Evolutionary conservation across 805 yeast genomes (phyloP).

Genomic region (Maudiozyma turicensis): DNA sequence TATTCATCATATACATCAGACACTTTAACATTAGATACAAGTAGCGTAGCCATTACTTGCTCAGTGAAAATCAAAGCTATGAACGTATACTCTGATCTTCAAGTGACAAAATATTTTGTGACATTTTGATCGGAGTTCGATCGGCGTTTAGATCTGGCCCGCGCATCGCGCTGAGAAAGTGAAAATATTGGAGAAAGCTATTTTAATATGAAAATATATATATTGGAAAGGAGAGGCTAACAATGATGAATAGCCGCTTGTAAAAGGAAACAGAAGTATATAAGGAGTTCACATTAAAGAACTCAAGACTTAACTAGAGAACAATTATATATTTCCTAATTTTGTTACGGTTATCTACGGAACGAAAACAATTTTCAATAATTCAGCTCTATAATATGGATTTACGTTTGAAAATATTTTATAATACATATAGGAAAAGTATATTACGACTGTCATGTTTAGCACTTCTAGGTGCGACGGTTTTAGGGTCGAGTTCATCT

Average conservation of each 20-base stretch:
- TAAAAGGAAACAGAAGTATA: neutral
- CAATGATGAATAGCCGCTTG: neutral
- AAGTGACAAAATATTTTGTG: no score
- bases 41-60: no score
- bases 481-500: slow-evolving; percentile 9
- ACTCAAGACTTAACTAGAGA: neutral
- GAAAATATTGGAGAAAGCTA: no score
- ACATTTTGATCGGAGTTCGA: no score
- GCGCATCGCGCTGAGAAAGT: no score
- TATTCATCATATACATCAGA: no score
- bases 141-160: no score
- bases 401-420: slow-evolving; percentile 6
- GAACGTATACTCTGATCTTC: no score
- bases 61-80: no score
- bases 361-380: neutral
- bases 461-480: slow-evolving; percentile 17
- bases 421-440: slow-evolving; percentile 20
- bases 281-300: neutral
- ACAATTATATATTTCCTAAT: no score
- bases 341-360: no score
- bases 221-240: neutral
- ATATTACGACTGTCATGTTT: slow-evolving; percentile 24
- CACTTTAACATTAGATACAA: no score
- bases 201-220: neutral
- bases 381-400: neutral